Percentiles rank a stretch among this genome's conserved stretches.
Evolutionary conservation across 805 yeast genomes (phyloP).

Genomic region (Lipomyces mesembrius): DNA sequence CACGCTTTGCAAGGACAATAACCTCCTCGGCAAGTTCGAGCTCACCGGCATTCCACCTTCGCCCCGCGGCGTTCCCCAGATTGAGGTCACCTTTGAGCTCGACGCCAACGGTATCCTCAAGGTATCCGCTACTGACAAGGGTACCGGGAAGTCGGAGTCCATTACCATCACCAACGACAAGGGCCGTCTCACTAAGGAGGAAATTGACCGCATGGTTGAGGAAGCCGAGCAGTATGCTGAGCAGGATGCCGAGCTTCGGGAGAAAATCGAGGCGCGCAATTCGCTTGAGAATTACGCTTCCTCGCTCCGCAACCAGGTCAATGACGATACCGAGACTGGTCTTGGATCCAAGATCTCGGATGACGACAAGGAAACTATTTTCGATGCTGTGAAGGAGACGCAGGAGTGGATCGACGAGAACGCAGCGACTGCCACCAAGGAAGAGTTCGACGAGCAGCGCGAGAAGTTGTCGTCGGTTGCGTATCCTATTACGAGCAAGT

Average conservation of each 20-base stretch:
- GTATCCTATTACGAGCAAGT: slow-evolving; percentile 88
- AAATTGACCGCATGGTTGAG: slow-evolving; percentile 95
- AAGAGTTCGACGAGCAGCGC: slow-evolving; percentile 91
- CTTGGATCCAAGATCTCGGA: slow-evolving; percentile 81
- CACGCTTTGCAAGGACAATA: slow-evolving; percentile 92
- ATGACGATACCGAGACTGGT: slow-evolving; percentile 55
- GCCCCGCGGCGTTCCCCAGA: slow-evolving; percentile 98
- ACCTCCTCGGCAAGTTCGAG: slow-evolving; percentile 95
- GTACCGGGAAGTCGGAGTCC: slow-evolving; percentile 96
- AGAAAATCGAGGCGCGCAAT: slow-evolving; percentile 87
- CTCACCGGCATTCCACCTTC: slow-evolving; percentile 97
- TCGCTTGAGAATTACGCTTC: slow-evolving; percentile 86
- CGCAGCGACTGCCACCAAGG: slow-evolving; percentile 83
- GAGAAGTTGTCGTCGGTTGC: slow-evolving; percentile 80
- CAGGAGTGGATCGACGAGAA: slow-evolving; percentile 87
- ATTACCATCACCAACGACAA: slow-evolving; percentile 97
- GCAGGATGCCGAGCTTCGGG: slow-evolving; percentile 82
- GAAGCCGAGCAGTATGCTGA: slow-evolving; percentile 95
- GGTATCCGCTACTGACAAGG: slow-evolving; percentile 95
- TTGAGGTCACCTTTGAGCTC: slow-evolving; percentile 94
- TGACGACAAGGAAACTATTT: slow-evolving; percentile 86
- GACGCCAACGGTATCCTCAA: slow-evolving; percentile 98
- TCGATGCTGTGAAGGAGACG: slow-evolving; percentile 85
- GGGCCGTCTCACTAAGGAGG: slow-evolving; percentile 97
- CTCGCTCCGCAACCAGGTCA: slow-evolving; percentile 72